phyloP scores from a whole-genome alignment of 345 rosid species.

The Citrus inodora region DNA sequence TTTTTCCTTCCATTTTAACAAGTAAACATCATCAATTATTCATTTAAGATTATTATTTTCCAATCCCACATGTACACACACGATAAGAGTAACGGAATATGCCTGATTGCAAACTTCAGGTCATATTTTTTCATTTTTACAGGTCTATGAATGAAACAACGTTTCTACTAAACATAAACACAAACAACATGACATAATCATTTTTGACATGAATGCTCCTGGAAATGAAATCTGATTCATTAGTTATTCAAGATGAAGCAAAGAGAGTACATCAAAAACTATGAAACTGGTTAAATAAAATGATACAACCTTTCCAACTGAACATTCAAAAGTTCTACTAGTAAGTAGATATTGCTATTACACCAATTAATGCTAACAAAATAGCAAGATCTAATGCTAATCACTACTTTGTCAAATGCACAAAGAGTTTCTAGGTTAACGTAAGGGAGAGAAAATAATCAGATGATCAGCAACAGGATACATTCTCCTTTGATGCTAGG shows the following conservation, averaged over 20 bases:
- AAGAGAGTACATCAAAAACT: not conserved
- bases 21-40: no score
- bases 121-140: no score
- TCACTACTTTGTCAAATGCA: slow-evolving; percentile 11
- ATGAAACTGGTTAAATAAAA: not conserved
- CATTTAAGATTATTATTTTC: no score
- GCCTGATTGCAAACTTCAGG: no score
- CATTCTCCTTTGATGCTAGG: slow-evolving; percentile 61
- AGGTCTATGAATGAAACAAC: no score
- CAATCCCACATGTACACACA: no score
- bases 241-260: not conserved
- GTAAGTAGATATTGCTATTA: slow-evolving; percentile 1
- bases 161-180: no score
- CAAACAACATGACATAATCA: not conserved
- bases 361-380: not conserved
- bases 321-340: not conserved
- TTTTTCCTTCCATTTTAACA: no score
- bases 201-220: not conserved
- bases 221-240: not conserved
- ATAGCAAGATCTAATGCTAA: not conserved
- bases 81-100: no score
- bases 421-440: not conserved
- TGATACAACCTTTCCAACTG: not conserved
- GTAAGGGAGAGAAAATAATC: not conserved
- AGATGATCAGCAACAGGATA: slow-evolving; percentile 53